Evolutionary conservation across 768 basidiomycete species (phyloP), one percentile per base, ranked within the genome.

Genomic region (Fibroporia radiculosa): DNA sequence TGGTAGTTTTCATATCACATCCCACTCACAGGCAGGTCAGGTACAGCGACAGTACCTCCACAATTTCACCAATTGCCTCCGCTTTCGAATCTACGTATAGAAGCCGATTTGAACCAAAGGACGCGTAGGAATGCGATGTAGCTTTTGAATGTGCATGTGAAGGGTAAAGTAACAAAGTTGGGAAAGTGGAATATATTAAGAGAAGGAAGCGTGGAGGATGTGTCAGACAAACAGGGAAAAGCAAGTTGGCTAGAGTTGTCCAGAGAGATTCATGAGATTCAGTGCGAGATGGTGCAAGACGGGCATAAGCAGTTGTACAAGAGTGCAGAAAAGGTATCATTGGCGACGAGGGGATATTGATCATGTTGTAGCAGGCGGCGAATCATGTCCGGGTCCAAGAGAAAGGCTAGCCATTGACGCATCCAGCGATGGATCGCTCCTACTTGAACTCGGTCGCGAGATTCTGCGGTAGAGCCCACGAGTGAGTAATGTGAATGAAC

Each of bases 371-470:
- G 28, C 18, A 38, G 36, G 20, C 25, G 45, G 37, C 20, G 36
- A 39, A 31, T 46, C 27, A 12, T 18, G 26, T 31, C 49, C 48
- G 23, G 42, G 29, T 35, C 41, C 48, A 38, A 60, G 32, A 31
- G 56, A 43, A 6, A 60, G 49, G 44, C 42, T 54, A 19, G 56
- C 48, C 54, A 60, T 55, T 18, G 59, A 51, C 22, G 45, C 42
- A 22, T 60, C 59, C 36, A 59, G 48, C 25, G 53, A 56, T 1
- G 45, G 37, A 40, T 62, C 56, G 48, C 59, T 57, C 27, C 60
- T 53, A 40, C 64, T 64, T 19, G 62, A 63, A 46, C 62, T 48
- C 34, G 61, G 62, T 41, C 62, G 56, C 31, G 62, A 63, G 20
- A 50, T 41, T 6, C 56, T 57, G 25, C 33, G 22, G 31, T 5